phyloP scores from a whole-genome alignment of 2,329 filamentous ascomycete species.

The Penicillium sp. region DNA sequence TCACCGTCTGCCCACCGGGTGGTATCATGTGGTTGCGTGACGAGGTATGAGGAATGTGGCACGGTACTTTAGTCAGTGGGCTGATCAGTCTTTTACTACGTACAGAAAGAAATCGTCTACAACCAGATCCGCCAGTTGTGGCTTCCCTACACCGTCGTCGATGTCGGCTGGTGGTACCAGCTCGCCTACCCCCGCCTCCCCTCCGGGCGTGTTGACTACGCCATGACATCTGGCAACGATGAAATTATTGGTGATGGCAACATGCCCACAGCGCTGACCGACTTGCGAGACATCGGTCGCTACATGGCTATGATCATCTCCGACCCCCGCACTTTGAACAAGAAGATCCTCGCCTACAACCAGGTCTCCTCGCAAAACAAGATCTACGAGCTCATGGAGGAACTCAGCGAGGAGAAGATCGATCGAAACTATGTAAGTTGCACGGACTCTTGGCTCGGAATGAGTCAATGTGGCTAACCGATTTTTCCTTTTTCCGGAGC shows the following conservation, averaged over 20 bases:
- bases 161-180: slow-evolving; percentile 62
- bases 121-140: slow-evolving; percentile 50
- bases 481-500: slow-evolving; percentile 10
- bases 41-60: slow-evolving; percentile 30
- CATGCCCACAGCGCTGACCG: slow-evolving; percentile 46
- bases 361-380: slow-evolving; percentile 50
- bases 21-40: slow-evolving; percentile 47
- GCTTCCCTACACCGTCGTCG: slow-evolving; percentile 58
- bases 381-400: slow-evolving; percentile 50
- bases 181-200: slow-evolving; percentile 47
- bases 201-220: slow-evolving; percentile 50
- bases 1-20: slow-evolving; percentile 48
- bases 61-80: background rate
- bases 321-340: slow-evolving; percentile 56
- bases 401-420: slow-evolving; percentile 51
- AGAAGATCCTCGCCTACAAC: slow-evolving; percentile 51
- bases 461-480: slow-evolving; percentile 12
- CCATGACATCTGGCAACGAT: slow-evolving; percentile 36
- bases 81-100: slow-evolving; percentile 7
- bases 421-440: slow-evolving; percentile 40
- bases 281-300: slow-evolving; percentile 54
- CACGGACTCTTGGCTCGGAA: background rate
- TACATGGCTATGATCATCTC: slow-evolving; percentile 54
- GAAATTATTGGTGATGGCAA: slow-evolving; percentile 51
- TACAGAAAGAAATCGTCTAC: slow-evolving; percentile 53